Evolutionary conservation across 2,329 filamentous ascomycete genomes (phyloP), one percentile per base, ranked within the genome.

Genomic region (Sphaerostilbella broomeana): DNA sequence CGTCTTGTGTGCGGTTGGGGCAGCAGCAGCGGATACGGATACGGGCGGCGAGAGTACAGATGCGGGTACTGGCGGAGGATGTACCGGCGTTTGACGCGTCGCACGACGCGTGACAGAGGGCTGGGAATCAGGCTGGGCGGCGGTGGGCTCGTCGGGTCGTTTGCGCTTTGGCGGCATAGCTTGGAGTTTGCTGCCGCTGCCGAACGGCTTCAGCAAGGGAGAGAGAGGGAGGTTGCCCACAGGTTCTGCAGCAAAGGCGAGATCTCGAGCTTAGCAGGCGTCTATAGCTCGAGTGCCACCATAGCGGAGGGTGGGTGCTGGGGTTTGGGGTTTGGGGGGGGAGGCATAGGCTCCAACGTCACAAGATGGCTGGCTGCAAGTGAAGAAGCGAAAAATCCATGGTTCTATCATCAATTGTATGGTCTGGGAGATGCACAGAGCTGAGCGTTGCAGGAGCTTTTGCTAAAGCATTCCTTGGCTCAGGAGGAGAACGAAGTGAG

Each of bases 121-220:
- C 24, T 31, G 32, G 20, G 47, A 16, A 31, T 47, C 45, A 38
- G 43, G 44, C 18, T 45, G 47, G 33, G 38, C 35, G 25, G 48
- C 48, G 29, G 45, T 40, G 37, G 49, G 44, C 28, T 59, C 53
- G 47, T 54, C 51, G 33, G 51, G 53, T 46, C 53, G 58, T 47
- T 62, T 64, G 50, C 61, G 60, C 53, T 64, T 65, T 46, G 52
- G 50, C 47, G 61, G 55, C 61, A 63, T 63, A 41, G 47, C 46
- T 45, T 37, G 62, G 62, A 41, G 47, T 45, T 45, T 37, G 33
- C 32, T 34, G 35, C 27, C 26, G 15, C 19, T 22, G 35, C 29
- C 25, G 15, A 22, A 25, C 6, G 26, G 30, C 12, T 27, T n/a
- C n/a, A 6, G 12, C 37, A 6, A 12, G 9, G 2, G 19, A 8